phyloP scores from a whole-genome alignment of 2,329 filamentous ascomycete species.

The Graphilbum fragrans region DNA sequence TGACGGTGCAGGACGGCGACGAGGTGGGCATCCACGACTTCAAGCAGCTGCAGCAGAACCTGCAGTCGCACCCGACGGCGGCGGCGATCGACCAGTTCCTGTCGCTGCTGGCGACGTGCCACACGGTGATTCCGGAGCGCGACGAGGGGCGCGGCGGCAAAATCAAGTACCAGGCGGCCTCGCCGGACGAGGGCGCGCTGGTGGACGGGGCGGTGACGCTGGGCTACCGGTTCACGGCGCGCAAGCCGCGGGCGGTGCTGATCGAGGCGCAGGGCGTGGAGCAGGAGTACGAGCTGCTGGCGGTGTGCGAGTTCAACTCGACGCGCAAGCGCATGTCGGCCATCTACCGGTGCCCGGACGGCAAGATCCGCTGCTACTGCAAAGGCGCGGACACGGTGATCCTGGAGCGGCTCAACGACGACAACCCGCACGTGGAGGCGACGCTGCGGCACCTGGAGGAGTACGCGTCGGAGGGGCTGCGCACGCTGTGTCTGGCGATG shows the following conservation, averaged over 20 bases:
- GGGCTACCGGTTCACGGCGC: conserved; percentile 81
- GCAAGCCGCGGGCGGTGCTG: conserved; percentile 80
- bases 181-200: conserved; percentile 91
- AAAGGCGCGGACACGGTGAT: conserved; percentile 98
- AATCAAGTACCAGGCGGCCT: conserved; percentile 97
- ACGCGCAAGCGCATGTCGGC: conserved; percentile 96
- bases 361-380: conserved; percentile 85
- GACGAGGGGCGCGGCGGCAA: conserved; percentile 62
- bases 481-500: conserved; percentile 90
- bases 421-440: conserved; percentile 79
- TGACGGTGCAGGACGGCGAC: conserved; percentile 63
- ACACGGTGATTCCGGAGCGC: conserved; percentile 92
- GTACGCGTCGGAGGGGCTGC: conserved; percentile 89
- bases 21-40: conserved; percentile 80
- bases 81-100: conserved; percentile 66
- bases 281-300: conserved; percentile 77
- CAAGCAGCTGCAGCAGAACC: conserved; percentile 59
- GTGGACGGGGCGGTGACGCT: conserved; percentile 80
- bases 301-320: conserved; percentile 99
- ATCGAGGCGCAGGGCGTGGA: conserved; percentile 64
- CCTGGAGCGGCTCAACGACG: conserved; percentile 70
- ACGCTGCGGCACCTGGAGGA: conserved; percentile 95
- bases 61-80: conserved; percentile 40
- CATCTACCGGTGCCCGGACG: conserved; percentile 92
- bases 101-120: conserved; percentile 75